Base-by-base conservation (phyloP, 768 basidiomycete genomes). In the Suillus hirtellus region DNA sequence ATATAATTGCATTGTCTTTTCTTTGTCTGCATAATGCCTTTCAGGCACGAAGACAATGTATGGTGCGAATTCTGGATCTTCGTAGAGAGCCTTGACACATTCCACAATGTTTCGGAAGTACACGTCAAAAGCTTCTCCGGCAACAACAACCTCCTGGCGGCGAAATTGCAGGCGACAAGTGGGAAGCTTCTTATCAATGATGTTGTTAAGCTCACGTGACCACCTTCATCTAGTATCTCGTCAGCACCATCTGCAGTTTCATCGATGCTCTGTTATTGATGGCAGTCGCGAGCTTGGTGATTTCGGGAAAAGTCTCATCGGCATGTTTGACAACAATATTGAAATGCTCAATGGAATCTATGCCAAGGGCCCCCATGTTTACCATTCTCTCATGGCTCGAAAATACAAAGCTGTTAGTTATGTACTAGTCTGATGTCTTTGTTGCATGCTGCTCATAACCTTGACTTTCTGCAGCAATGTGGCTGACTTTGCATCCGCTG, bases 251-350 rank as follows among this genome's bases (percentile, higher is more conserved):
- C 46, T 46, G n/a, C 21, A 46, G 46, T n/a, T n/a, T n/a, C n/a
- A n/a, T n/a, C n/a, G n/a, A n/a, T n/a, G n/a, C n/a, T 46, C 46
- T 4, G 21, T 46, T 46, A 11, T 46, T 46, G 46, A 46, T 12
- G n/a, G 3, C 12, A n/a, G n/a, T 21, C 4, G 11, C 10, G 11
- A 46, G 46, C 3, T 9, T 10, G 8, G 19, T 10, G 19, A 44
- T n/a, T 44, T 44, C 3, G 19, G 19, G n/a, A n/a, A 46, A 10
- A 10, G 46, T 46, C n/a, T 46, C 46, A 46, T 46, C 5, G n/a
- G 46, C 44, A 46, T 46, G n/a, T 46, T 46, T n/a, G n/a, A 46
- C 44, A 46, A 46, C 44, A 46, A 46, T 46, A 46, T n/a, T n/a
- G 44, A 46, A 46, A 46, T 46, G 44, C 44, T 46, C 44, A 46